phyloP scores from a whole-genome alignment of 2,329 filamentous ascomycete species.

The Claviceps pusilla region DNA sequence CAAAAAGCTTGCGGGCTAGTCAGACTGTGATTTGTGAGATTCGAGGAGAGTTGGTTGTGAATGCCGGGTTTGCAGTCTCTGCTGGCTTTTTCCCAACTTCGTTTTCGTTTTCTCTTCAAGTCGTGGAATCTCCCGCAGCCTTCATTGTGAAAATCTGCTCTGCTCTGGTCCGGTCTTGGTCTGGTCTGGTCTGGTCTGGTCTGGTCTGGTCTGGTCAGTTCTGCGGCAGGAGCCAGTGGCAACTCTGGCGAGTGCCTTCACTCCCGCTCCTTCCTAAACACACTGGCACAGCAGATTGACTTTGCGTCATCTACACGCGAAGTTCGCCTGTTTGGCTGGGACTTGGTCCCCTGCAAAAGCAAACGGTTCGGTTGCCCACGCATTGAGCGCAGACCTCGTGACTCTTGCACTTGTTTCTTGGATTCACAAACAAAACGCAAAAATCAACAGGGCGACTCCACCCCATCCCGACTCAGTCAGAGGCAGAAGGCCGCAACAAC shows the following conservation, averaged over 20 bases:
- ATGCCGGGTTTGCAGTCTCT: background rate
- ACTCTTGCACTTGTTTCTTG: background rate
- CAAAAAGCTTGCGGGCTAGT: background rate
- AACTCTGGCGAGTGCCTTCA: background rate
- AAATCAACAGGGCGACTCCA: background rate
- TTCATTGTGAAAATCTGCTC: too few species aligned
- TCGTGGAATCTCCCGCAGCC: background rate
- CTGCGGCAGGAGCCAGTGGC: background rate
- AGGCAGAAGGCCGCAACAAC: background rate
- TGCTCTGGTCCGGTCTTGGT: too few species aligned
- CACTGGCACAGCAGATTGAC: background rate
- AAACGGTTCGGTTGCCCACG: background rate
- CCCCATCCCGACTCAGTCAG: background rate
- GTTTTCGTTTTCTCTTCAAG: background rate
- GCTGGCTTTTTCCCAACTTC: background rate
- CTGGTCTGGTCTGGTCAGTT: background rate
- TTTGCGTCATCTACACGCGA: conserved; percentile 3
- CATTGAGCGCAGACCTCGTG: background rate
- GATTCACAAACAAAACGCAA: conserved; percentile 2
- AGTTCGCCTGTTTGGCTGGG: conserved; percentile 1
- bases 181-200: background rate
- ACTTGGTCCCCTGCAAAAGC: background rate
- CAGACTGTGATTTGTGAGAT: background rate
- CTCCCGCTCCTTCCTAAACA: conserved; percentile 1
- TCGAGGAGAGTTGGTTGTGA: background rate